phyloP scores from a whole-genome alignment of 257 asterid species.

The Penstemon eatonii region DNA sequence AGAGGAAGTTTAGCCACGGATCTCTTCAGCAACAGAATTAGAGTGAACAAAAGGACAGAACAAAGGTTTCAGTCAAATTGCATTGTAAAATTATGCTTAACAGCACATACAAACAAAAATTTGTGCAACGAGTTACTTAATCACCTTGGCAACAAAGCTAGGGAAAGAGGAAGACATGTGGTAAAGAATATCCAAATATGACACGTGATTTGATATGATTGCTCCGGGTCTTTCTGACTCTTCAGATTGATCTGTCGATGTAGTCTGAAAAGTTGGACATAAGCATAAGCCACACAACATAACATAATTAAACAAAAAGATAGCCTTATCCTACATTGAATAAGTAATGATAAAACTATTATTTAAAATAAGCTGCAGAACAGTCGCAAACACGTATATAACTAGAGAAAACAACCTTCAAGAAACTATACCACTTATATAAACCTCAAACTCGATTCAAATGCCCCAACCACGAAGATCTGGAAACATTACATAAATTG shows the following conservation, averaged over 20 bases:
- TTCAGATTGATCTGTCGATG: conserved; percentile 40
- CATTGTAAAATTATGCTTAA: conserved; percentile 25
- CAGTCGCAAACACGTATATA: conserved; percentile 2
- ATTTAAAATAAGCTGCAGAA: conserved; percentile 3
- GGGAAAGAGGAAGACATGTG: conserved; percentile 91
- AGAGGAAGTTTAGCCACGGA: conserved; percentile 98
- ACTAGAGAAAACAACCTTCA: conserved; percentile 11
- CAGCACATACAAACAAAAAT: conserved; percentile 18
- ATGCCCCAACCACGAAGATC: no score
- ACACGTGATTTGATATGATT: conserved; percentile 82
- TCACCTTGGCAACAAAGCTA: conserved; percentile 96
- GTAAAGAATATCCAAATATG: conserved; percentile 87
- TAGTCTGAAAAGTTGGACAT: conserved; percentile 46
- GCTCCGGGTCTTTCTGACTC: conserved; percentile 78
- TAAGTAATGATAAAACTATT: not conserved
- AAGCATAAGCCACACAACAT: conserved; percentile 12
- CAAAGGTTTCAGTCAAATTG: conserved; percentile 36
- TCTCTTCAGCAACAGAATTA: conserved; percentile 64
- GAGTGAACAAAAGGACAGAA: conserved; percentile 28
- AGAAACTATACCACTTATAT: not conserved
- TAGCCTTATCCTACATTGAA: not conserved
- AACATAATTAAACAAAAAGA: not conserved
- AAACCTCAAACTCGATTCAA: not conserved
- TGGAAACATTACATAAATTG: no score
- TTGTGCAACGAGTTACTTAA: conserved; percentile 34